phyloP scores from a whole-genome alignment of 176 grass and related monocot species.

The Carex littledalei region DNA sequence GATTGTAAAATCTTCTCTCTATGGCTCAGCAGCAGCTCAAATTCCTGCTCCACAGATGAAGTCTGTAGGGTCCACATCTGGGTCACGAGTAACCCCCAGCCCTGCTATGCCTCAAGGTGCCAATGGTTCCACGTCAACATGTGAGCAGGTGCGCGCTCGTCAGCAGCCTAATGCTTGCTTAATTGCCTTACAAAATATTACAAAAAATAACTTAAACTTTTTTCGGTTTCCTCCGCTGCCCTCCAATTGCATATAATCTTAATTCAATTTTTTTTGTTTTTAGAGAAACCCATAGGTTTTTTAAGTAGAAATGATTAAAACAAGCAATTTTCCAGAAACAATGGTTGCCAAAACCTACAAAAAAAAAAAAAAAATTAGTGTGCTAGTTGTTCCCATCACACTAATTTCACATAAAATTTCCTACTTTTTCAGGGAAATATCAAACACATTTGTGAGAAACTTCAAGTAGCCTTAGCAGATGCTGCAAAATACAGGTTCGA shows the following conservation, averaged over 20 bases:
- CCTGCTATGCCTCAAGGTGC: background rate
- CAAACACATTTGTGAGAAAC: background rate
- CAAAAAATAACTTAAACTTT: background rate
- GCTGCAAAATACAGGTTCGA: background rate
- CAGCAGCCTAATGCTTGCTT: background rate
- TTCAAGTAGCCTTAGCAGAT: background rate
- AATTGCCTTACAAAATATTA: background rate
- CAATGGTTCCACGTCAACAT: background rate
- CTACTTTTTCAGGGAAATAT: background rate
- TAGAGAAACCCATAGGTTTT: no score
- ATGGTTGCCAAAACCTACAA: no score
- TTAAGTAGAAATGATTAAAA: no score
- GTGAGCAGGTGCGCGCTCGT: background rate
- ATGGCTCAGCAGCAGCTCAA: no score
- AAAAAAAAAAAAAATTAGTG: no score
- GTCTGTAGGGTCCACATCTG: conserved; percentile 20
- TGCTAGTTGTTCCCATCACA: no score
- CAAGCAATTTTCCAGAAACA: no score
- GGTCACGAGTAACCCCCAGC: no score
- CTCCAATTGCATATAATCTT: background rate
- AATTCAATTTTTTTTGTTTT: background rate
- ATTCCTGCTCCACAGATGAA: conserved; percentile 21
- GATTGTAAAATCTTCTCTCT: no score
- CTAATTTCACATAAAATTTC: background rate
- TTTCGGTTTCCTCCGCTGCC: background rate